These are phyloP conservation scores for Penicillium coprophilum DNA, from an alignment of 495 filamentous ascomycete species.

Conservation along the genomic window DNA sequence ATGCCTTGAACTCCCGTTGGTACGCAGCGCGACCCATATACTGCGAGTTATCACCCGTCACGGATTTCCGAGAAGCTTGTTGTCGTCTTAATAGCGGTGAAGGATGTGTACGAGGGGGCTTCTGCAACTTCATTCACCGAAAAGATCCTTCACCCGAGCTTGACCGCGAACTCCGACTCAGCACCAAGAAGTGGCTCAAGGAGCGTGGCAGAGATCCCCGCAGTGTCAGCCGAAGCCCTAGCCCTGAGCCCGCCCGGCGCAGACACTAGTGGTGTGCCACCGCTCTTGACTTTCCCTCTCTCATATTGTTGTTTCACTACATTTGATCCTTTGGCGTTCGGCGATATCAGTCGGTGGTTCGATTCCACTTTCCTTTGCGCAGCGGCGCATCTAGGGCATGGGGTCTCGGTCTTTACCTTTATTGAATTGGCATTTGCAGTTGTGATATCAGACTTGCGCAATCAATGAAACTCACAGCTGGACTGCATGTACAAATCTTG, in stretches of 20 bases:
- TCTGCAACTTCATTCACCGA: slow-evolving; percentile 98
- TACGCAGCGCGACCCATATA: slow-evolving; percentile 97
- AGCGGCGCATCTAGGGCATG: slow-evolving; percentile 17
- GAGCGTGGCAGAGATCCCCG: slow-evolving; percentile 79
- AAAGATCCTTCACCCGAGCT: slow-evolving; percentile 89
- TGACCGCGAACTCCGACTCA: slow-evolving; percentile 80
- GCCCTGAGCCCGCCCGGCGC: slow-evolving; percentile 71
- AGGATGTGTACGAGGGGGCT: slow-evolving; percentile 92
- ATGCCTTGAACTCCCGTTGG: slow-evolving; percentile 91
- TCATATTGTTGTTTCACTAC: slow-evolving; percentile 16
- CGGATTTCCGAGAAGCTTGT: slow-evolving; percentile 97
- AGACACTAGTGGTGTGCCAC: slow-evolving; percentile 50
- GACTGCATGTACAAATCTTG: not conserved
- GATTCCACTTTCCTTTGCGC: slow-evolving; percentile 23
- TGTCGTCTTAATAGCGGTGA: slow-evolving; percentile 93
- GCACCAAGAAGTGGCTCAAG: slow-evolving; percentile 95
- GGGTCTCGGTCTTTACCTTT: slow-evolving; percentile 21
- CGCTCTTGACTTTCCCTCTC: slow-evolving; percentile 10
- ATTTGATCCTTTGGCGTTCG: slow-evolving; percentile 33
- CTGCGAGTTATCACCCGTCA: slow-evolving; percentile 94
- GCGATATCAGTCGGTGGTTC: slow-evolving; percentile 24
- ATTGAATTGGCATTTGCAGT: slow-evolving; percentile 24
- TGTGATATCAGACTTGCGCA: slow-evolving; percentile 28
- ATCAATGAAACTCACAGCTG: slow-evolving; percentile 10
- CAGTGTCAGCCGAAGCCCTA: slow-evolving; percentile 72